These are phyloP conservation scores for Vitis cinerea DNA, from an alignment of 164 flowering plant species.

Conservation along the genomic window DNA sequence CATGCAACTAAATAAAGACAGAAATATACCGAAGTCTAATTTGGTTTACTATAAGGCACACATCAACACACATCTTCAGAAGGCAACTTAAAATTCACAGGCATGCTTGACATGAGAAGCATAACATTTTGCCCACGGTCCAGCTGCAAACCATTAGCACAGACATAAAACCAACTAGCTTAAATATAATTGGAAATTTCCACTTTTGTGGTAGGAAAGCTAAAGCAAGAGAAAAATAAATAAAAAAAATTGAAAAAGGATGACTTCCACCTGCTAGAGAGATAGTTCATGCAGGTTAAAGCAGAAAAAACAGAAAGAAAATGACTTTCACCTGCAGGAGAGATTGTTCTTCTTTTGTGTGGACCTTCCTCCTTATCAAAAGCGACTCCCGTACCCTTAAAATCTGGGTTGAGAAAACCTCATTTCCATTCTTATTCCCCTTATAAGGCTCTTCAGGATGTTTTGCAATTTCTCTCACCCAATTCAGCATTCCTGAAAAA, in stretches of 20 bases:
- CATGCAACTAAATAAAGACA: not conserved
- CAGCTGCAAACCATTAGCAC: not conserved
- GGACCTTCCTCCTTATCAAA: slow-evolving; percentile 17
- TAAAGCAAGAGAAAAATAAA: too few relatives aligned
- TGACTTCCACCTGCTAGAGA: too few relatives aligned
- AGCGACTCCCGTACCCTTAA: slow-evolving; percentile 34
- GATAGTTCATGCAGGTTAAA: too few relatives aligned
- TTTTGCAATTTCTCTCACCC: slow-evolving; percentile 42
- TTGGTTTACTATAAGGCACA: not conserved
- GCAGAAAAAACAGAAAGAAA: not conserved
- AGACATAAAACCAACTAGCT: not conserved
- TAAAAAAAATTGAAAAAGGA: too few relatives aligned
- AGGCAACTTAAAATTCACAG: not conserved
- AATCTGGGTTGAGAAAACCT: slow-evolving; percentile 27
- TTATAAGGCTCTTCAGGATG: slow-evolving; percentile 26
- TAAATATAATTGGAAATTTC: not conserved
- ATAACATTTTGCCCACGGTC: not conserved
- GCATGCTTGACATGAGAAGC: not conserved
- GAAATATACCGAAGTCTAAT: not conserved
- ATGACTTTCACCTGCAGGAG: slow-evolving; percentile 28
- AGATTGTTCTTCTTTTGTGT: slow-evolving; percentile 17
- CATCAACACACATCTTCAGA: not conserved
- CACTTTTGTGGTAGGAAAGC: too few relatives aligned
- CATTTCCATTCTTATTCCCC: slow-evolving; percentile 21
- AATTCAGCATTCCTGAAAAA: slow-evolving; percentile 38